These are phyloP conservation scores for Sideroxylon spinosum DNA, from an alignment of 179 eudicot species.

Conservation along the genomic window DNA sequence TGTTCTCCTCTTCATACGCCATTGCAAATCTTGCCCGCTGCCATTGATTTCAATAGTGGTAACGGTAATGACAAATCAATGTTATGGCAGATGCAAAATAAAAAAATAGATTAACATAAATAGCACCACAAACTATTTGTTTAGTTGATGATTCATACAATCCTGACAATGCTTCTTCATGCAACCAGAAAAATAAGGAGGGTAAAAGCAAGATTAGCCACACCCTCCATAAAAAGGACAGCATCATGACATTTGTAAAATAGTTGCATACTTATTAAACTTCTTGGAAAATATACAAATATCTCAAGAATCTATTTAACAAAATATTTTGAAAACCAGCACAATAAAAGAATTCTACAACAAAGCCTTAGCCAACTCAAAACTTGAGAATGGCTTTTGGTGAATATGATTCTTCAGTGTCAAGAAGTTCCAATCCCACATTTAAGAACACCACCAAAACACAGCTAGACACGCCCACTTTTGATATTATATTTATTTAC, in stretches of 20 bases:
- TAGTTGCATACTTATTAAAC: neutral
- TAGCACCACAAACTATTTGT: neutral
- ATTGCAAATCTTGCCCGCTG: conserved; percentile 19
- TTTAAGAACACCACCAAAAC: neutral
- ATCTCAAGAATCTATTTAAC: neutral
- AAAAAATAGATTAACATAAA: neutral
- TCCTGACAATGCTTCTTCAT: neutral
- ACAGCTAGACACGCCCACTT: neutral
- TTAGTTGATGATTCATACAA: neutral
- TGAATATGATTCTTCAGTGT: neutral
- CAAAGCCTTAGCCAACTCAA: neutral
- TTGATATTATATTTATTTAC: too few species aligned
- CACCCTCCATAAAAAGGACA: neutral
- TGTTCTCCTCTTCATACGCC: conserved; percentile 23
- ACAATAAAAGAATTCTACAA: too few species aligned
- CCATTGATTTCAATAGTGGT: neutral
- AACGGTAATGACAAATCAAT: neutral
- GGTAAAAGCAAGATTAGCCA: neutral
- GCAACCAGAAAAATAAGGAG: neutral
- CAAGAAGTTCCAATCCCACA: too few species aligned
- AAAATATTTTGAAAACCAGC: neutral
- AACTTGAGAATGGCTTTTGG: neutral
- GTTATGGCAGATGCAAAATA: neutral
- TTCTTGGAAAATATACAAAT: neutral
- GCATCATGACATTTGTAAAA: neutral